phyloP scores from a whole-genome alignment of 345 rosid species.

The Salix dunnii region DNA sequence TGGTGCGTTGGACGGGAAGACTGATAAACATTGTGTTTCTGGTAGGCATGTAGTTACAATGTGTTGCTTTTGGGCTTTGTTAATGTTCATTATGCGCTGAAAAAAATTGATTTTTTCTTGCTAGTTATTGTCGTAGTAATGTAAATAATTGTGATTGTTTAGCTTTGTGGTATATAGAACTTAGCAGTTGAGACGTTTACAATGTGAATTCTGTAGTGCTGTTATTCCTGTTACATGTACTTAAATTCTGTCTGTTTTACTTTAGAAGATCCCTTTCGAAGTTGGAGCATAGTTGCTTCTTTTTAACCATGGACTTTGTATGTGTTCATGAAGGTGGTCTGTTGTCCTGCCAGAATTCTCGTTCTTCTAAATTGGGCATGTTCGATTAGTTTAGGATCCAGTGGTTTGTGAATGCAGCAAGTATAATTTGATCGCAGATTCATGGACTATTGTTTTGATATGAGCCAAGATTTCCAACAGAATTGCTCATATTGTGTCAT shows the following conservation, averaged over 20 bases:
- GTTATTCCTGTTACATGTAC: background rate
- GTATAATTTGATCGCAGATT: background rate
- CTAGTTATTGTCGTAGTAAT: background rate
- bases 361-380: background rate
- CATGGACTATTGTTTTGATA: background rate
- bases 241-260: background rate
- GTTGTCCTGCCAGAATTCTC: background rate
- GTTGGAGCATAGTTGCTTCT: background rate
- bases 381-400: background rate
- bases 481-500: background rate
- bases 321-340: background rate
- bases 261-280: background rate
- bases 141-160: background rate
- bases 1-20: constrained; percentile 41
- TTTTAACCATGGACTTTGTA: background rate
- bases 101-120: background rate
- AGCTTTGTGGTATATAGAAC: background rate
- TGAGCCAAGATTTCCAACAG: background rate
- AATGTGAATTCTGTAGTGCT: background rate
- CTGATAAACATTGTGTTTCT: constrained; percentile 39
- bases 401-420: background rate
- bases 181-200: background rate
- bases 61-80: background rate
- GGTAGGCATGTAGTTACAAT: constrained; percentile 38
- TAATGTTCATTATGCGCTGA: background rate